A percentile compares a stretch with the other conserved stretches of the same genome.
Evolutionary conservation across 2,329 filamentous ascomycete genomes (phyloP).

Genomic region (Pestalotiopsis sp.): DNA sequence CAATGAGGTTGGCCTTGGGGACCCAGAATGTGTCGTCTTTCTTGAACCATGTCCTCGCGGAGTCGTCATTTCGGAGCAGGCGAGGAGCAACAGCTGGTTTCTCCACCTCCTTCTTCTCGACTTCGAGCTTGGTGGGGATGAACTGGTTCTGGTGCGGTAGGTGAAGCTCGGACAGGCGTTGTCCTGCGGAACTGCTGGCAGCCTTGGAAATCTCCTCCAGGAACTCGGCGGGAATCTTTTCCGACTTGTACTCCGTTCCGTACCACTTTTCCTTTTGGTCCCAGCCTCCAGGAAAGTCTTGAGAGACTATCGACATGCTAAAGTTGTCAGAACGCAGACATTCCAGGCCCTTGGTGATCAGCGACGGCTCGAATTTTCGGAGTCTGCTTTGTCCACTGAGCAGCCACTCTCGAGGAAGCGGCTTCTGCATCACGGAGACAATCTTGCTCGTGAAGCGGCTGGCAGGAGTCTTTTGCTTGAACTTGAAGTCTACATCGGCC

Average conservation of each 20-base stretch:
- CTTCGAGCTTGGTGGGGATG: slow-evolving; percentile 87
- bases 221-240: slow-evolving; percentile 77
- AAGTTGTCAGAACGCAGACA: slow-evolving; percentile 87
- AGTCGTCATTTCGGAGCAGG: slow-evolving; percentile 80
- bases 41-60: slow-evolving; percentile 90
- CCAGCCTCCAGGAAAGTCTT: slow-evolving; percentile 82
- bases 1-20: slow-evolving; percentile 84
- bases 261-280: slow-evolving; percentile 95
- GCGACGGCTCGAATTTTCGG: slow-evolving; percentile 75
- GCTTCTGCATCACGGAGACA: slow-evolving; percentile 88
- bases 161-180: slow-evolving; percentile 71
- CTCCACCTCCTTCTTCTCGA: slow-evolving; percentile 89
- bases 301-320: slow-evolving; percentile 78
- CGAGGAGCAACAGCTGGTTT: slow-evolving; percentile 73
- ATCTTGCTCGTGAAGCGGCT: slow-evolving; percentile 85
- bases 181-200: slow-evolving; percentile 52
- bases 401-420: slow-evolving; percentile 81
- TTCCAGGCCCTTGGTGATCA: slow-evolving; percentile 72
- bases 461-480: slow-evolving; percentile 88
- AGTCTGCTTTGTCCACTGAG: slow-evolving; percentile 78
- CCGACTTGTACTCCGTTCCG: slow-evolving; percentile 86
- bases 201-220: slow-evolving; percentile 69
- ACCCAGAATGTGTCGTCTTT: slow-evolving; percentile 99
- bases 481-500: slow-evolving; percentile 91
- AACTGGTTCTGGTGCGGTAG: slow-evolving; percentile 94